Evolutionary conservation across 192 early-diverging fungal genomes (phyloP).

Genomic region (Lunasporangiospora selenospora): DNA sequence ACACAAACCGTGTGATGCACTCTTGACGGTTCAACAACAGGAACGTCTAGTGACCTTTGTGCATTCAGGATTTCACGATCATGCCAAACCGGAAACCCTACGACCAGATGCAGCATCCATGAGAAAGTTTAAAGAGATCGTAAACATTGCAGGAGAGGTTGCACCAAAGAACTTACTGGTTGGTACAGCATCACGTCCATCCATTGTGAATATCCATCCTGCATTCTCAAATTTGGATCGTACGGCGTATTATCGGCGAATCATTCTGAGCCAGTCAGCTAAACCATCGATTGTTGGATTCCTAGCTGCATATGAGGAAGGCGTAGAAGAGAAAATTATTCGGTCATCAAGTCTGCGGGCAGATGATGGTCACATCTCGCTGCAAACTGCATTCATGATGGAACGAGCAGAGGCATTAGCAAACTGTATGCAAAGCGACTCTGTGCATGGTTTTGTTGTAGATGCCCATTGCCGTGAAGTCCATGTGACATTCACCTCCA

Average conservation of each 20-base stretch:
- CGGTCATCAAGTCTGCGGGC: background rate
- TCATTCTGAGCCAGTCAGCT: background rate
- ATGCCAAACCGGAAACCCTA: background rate
- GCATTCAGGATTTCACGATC: conserved; percentile 8
- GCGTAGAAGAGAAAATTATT: background rate
- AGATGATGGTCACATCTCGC: conserved; percentile 6
- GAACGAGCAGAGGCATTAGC: background rate
- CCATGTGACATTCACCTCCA: conserved; percentile 15
- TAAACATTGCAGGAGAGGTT: background rate
- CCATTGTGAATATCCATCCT: background rate
- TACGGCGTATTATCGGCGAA: background rate
- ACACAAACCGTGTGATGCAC: background rate
- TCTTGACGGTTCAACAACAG: background rate
- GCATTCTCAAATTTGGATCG: background rate
- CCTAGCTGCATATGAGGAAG: conserved; percentile 5
- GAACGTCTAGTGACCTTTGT: background rate
- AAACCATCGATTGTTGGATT: background rate
- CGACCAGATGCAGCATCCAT: background rate
- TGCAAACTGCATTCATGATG: conserved; percentile 10
- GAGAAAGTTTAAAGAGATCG: background rate
- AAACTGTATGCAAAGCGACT: conserved; percentile 18
- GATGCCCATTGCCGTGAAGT: background rate
- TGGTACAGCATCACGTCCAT: background rate
- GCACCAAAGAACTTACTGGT: background rate
- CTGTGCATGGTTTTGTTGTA: conserved; percentile 4